Conservation (phyloP, 176 grass and related monocot genomes). For the Thalia dealbata region DNA sequence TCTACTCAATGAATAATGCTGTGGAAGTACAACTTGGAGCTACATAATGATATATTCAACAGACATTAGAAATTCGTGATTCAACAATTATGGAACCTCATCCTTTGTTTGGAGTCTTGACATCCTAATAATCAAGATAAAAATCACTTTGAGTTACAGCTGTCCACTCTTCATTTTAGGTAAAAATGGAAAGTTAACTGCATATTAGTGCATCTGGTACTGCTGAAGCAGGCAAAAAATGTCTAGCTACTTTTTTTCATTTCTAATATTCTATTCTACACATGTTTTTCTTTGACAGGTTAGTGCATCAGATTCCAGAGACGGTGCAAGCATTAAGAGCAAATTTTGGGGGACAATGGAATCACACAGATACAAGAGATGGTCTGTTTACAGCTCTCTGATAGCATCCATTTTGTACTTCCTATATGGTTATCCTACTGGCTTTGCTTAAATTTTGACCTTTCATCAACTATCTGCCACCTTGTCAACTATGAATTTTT, state of each 20-base stretch:
- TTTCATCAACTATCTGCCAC: not conserved
- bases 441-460: not conserved
- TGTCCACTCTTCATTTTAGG: not conserved
- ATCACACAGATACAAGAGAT: conserved; percentile 82
- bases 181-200: not conserved
- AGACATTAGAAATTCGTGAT: not conserved
- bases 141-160: not conserved
- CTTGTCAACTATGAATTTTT: not conserved
- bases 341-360: conserved; percentile 75
- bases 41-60: not conserved
- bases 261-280: conserved; percentile 5
- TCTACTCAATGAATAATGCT: not conserved
- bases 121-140: not conserved
- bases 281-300: conserved; percentile 38
- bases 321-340: conserved; percentile 66
- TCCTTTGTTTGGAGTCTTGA: not conserved
- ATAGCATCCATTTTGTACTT: not conserved
- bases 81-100: not conserved
- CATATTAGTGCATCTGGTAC: not conserved
- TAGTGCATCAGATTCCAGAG: conserved; percentile 92
- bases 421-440: not conserved
- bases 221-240: not conserved
- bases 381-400: conserved; percentile 36
- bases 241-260: not conserved
- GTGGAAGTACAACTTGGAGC: not conserved